A percentile compares a stretch with the other conserved stretches of the same genome.
These are phyloP conservation scores for Lichtheimia hyalospora DNA, from an alignment of 371 early-diverging fungal species.

Conservation along the genomic window DNA sequence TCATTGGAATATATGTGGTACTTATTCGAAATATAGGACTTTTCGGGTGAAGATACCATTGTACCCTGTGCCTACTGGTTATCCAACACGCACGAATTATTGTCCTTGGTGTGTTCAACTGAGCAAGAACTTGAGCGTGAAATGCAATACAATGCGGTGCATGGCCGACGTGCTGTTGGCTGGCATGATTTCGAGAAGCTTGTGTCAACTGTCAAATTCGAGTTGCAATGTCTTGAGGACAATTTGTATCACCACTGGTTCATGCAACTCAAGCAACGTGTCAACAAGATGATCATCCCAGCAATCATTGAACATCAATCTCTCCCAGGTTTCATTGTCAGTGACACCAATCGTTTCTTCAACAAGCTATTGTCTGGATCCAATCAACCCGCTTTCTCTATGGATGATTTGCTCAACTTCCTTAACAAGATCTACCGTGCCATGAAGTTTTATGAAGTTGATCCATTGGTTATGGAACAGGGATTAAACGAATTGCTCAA, in stretches of 20 bases:
- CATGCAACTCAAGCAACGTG: conserved; percentile 91
- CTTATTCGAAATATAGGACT: conserved; percentile 9
- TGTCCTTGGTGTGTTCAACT: conserved; percentile 60
- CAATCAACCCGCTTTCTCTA: conserved; percentile 75
- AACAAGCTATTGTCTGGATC: conserved; percentile 75
- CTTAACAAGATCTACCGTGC: conserved; percentile 89
- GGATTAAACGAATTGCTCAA: conserved; percentile 88
- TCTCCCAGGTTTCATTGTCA: conserved; percentile 87
- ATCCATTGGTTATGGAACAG: conserved; percentile 76
- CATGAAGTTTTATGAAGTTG: conserved; percentile 94
- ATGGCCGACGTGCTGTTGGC: conserved; percentile 47
- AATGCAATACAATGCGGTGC: conserved; percentile 39
- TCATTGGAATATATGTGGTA: conserved; percentile 14
- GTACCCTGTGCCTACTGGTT: conserved; percentile 87
- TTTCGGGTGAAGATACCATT: conserved; percentile 60
- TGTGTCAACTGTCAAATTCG: conserved; percentile 65
- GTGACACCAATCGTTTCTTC: conserved; percentile 81
- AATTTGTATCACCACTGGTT: conserved; percentile 83
- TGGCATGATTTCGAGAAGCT: conserved; percentile 65
- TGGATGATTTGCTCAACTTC: conserved; percentile 91
- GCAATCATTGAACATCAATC: conserved; percentile 92
- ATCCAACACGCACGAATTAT: conserved; percentile 90
- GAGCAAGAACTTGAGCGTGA: conserved; percentile 50
- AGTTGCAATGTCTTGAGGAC: conserved; percentile 66
- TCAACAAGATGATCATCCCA: conserved; percentile 91